Conservation (phyloP, 2,329 filamentous ascomycete species). For the Neofusicoccum ribis region DNA sequence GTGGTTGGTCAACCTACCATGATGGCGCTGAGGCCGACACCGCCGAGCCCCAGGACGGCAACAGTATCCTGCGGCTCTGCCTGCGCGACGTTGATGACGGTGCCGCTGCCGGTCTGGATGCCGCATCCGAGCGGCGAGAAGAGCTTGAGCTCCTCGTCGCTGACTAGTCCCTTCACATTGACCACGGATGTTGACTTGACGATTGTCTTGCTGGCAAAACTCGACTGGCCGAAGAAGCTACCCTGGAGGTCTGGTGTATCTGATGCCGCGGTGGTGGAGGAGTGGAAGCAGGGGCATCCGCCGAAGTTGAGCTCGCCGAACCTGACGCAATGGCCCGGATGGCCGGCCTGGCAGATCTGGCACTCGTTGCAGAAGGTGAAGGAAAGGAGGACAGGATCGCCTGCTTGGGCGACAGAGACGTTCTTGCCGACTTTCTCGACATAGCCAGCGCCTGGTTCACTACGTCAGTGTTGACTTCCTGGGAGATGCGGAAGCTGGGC, state of each 20-base stretch:
- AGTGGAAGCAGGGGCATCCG: slow-evolving; percentile 29
- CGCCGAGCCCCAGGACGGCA: slow-evolving; percentile 47
- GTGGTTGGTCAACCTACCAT: slow-evolving; percentile 30
- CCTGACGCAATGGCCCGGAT: slow-evolving; percentile 51
- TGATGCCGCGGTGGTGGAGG: slow-evolving; percentile 10
- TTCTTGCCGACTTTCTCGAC: slow-evolving; percentile 47
- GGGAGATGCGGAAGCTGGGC: too few species aligned
- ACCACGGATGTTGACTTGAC: slow-evolving; percentile 43
- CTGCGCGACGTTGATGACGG: slow-evolving; percentile 34
- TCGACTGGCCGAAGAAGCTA: slow-evolving; percentile 52
- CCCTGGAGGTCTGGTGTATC: slow-evolving; percentile 32
- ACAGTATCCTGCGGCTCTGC: slow-evolving; percentile 40
- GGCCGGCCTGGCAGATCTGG: slow-evolving; percentile 48
- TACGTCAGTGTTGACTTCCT: too few species aligned
- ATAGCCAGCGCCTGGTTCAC: slow-evolving; percentile 40
- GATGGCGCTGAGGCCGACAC: slow-evolving; percentile 49
- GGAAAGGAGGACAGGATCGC: slow-evolving; percentile 51
- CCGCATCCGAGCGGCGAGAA: slow-evolving; percentile 50
- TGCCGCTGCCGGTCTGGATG: slow-evolving; percentile 48
- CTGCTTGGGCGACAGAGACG: slow-evolving; percentile 43
- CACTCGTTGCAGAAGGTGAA: slow-evolving; percentile 52
- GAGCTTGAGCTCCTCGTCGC: slow-evolving; percentile 41
- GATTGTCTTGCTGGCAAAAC: slow-evolving; percentile 43
- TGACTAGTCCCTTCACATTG: slow-evolving; percentile 43
- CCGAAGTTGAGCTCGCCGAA: slow-evolving; percentile 51